Base-by-base conservation (phyloP, 768 basidiomycete species). In the Melanogaster broomeanus region DNA sequence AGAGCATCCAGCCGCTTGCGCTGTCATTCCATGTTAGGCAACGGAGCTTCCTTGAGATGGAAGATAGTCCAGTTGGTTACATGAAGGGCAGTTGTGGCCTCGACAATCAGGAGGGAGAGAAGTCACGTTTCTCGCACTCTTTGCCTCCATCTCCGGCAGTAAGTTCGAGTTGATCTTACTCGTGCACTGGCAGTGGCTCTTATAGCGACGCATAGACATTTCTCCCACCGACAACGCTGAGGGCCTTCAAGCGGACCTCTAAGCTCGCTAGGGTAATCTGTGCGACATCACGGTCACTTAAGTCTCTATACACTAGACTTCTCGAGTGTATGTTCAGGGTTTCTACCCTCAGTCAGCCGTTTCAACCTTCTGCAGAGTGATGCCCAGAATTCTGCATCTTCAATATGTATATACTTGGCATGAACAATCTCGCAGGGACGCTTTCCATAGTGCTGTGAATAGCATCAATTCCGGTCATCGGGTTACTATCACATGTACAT, bases 51-150 rank as follows among this genome's bases (percentile, higher is more conserved):
- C 22, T 38, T 43, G 35, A 37, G n/a, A 37, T 37, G 35, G 35
- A 37, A 19, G 35, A 37, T 10, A 37, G 10, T 19, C 35, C 35
- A 19, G 35, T 37, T 18, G 35, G 15, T 13, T 11, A 31, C 12
- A 13, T 13, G 31, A 31, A 37, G n/a, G 35, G 35, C 6, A 8
- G 35, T 11, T 6, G 18, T 37, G 3, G 9, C 35, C 12, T 6
- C 11, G 59, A 22, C 56, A 61, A 21, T 62, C 62, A 30, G 53
- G 52, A 7, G 5, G 33, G 33, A 34, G 33, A 34, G 5, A 34
- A 34, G 16, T 63, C 62, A 25, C 59, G 62, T 7, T 63, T 63
- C 28, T 63, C 62, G 34, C 43, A 51, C 37, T 63, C 62, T 3
- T 34, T 21, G 24, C 30, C 62, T 1, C 6, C 56, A 9, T 56